Evolutionary conservation across 345 rosid species (phyloP).

Genomic region (Corchorus olitorius): DNA sequence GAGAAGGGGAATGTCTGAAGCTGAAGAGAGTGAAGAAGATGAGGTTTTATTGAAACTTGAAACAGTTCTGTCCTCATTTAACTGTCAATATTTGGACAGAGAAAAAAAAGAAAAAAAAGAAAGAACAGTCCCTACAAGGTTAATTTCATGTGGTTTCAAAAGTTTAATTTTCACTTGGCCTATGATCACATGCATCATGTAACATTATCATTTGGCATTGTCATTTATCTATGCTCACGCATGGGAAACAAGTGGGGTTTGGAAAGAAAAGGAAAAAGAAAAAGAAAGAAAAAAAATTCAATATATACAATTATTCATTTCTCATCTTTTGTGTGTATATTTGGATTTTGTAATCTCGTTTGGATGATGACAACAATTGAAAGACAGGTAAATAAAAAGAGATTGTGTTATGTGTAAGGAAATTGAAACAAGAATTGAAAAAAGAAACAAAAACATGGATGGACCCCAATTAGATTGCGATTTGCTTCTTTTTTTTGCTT

Average conservation of each 20-base stretch:
- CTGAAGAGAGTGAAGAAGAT: background rate
- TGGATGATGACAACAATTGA: too few relatives aligned
- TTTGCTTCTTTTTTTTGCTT: background rate
- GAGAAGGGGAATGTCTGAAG: background rate
- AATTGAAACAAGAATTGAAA: background rate
- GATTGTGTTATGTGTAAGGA: background rate
- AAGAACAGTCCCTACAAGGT: background rate
- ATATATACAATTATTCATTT: background rate
- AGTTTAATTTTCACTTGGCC: background rate
- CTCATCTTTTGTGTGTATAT: background rate
- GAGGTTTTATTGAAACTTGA: background rate
- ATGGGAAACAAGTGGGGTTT: constrained; percentile 26
- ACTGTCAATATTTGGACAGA: background rate
- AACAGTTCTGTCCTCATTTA: constrained; percentile 19
- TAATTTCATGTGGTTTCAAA: background rate
- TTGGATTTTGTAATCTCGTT: too few relatives aligned
- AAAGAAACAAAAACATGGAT: constrained; percentile 12
- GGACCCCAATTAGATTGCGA: background rate
- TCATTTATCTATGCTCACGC: background rate
- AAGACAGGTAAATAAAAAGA: background rate
- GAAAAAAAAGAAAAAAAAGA: too few relatives aligned
- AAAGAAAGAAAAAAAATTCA: background rate
- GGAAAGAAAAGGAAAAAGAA: background rate
- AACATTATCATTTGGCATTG: background rate
- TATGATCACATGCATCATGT: background rate